A percentile compares a stretch with the other conserved stretches of the same genome.
phyloP scores from a whole-genome alignment of 306 rosid species.

The Cucurbita maxima region DNA sequence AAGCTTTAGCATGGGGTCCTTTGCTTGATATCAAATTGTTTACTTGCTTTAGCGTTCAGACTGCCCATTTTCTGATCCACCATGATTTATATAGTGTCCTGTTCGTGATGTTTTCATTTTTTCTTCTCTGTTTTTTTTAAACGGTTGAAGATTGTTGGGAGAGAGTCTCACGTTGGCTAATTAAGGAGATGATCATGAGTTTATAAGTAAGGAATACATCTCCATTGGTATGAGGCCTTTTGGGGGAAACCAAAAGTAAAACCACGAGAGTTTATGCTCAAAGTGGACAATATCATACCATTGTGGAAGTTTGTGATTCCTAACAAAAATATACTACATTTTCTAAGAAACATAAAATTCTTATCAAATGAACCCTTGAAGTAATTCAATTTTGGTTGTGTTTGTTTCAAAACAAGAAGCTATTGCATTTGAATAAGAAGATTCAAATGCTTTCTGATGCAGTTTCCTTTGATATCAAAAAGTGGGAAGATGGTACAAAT shows the following conservation, averaged over 20 bases:
- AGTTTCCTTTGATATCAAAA: conserved; percentile 86
- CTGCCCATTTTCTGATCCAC: neutral
- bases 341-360: neutral
- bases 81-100: neutral
- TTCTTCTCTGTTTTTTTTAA: neutral
- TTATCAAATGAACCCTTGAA: neutral
- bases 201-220: too few species aligned
- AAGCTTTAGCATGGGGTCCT: neutral
- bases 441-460: conserved; percentile 18
- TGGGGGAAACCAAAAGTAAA: too few species aligned
- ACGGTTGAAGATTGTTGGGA: too few species aligned
- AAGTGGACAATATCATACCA: too few species aligned
- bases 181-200: too few species aligned
- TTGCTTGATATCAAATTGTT: neutral
- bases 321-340: neutral
- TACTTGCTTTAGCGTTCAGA: neutral
- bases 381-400: neutral
- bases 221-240: too few species aligned
- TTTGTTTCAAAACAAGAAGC: neutral
- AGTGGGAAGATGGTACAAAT: conserved; percentile 55
- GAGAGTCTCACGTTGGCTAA: too few species aligned
- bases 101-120: neutral
- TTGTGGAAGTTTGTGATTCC: too few species aligned
- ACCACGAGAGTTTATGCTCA: too few species aligned
- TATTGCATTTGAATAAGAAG: neutral